Base-by-base conservation (phyloP, 1,284 basidiomycete species). In the Microbotryum scabiosae region DNA sequence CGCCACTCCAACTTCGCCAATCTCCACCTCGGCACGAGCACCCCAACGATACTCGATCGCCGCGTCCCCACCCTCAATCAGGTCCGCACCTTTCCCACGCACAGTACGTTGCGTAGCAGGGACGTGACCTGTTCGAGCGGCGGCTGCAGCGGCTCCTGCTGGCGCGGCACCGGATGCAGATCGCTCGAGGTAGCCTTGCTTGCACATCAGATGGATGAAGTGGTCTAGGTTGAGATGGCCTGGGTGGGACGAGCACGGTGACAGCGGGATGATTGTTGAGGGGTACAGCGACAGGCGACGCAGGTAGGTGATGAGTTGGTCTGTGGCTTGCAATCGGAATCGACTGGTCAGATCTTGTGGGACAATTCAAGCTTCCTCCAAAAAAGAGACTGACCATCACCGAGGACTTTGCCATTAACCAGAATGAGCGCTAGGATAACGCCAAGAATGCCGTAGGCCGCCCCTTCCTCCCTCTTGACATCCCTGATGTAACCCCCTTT, bases 31-130 rank as follows among this genome's bases (percentile, higher is more conserved):
- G 18, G 71, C 68, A 1, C 74, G 53, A 44, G 71, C 67, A 6
- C 74, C 74, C 74, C 74, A 75, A 26, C 70, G 56, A 70, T 72
- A 75, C 49, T 73, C 74, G 43, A 73, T 56, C 3, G 43, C 48
- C 23, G 71, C 70, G 21, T 72, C 73, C 2, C 61, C 66, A 1
- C 48, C 48, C n/a, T 64, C 62, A 5, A 46, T 56, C 28, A 62
- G 54, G 4, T 51, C 47, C 50, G 53, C 21, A 46, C 47, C 45
- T 9, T 26, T 36, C 36, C 57, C 26, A 21, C 58, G 45, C 36
- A 64, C 55, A 21, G 57, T 60, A 16, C 56, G 18, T 5, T 59
- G 51, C n/a, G 26, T 56, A 3, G 44, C 32, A 30, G 52, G 45
- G 20, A 28, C 23, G 3, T 36, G 47, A 50, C 30, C 26, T 5